phyloP scores from a whole-genome alignment of 305 asterid species.

The Rubia occidens region DNA sequence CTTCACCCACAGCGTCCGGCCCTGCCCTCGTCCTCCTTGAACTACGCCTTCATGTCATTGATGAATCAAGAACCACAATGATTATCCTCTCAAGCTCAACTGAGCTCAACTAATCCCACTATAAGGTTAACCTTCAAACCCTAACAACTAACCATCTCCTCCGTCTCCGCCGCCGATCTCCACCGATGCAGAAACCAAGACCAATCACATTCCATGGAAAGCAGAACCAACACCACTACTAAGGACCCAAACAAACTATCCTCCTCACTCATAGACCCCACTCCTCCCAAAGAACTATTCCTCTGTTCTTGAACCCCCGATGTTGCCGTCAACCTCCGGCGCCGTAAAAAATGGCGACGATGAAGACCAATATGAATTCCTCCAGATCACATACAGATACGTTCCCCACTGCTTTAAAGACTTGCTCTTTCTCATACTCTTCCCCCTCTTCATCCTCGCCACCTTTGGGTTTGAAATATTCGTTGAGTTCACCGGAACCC shows the following conservation, averaged over 20 bases:
- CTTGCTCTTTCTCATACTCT: slow-evolving; percentile 54
- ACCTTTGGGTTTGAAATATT: slow-evolving; percentile 74
- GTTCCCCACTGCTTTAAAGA: slow-evolving; percentile 60
- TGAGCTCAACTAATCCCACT: slow-evolving; percentile 2
- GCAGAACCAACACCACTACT: slow-evolving; percentile 19
- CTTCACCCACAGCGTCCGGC: too few relatives aligned
- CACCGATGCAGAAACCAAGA: background rate
- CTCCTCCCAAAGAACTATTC: slow-evolving; percentile 34
- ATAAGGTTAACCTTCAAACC: background rate
- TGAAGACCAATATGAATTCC: slow-evolving; percentile 48
- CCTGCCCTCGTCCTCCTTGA: too few relatives aligned
- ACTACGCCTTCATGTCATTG: background rate
- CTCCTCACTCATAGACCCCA: slow-evolving; percentile 33
- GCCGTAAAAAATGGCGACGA: slow-evolving; percentile 33
- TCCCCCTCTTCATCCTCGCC: slow-evolving; percentile 43
- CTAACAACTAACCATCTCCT: background rate
- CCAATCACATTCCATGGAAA: slow-evolving; percentile 39
- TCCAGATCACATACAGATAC: slow-evolving; percentile 80
- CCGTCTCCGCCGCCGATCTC: slow-evolving; percentile 6
- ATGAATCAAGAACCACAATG: background rate
- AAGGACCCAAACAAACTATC: slow-evolving; percentile 54
- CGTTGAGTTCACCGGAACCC: slow-evolving; percentile 62
- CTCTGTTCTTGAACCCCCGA: slow-evolving; percentile 3
- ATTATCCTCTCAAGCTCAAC: slow-evolving; percentile 13
- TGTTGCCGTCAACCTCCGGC: slow-evolving; percentile 13